Evolutionary conservation across 805 yeast species (phyloP), one percentile per base, ranked within the genome.

Genomic region (Candida pini): DNA sequence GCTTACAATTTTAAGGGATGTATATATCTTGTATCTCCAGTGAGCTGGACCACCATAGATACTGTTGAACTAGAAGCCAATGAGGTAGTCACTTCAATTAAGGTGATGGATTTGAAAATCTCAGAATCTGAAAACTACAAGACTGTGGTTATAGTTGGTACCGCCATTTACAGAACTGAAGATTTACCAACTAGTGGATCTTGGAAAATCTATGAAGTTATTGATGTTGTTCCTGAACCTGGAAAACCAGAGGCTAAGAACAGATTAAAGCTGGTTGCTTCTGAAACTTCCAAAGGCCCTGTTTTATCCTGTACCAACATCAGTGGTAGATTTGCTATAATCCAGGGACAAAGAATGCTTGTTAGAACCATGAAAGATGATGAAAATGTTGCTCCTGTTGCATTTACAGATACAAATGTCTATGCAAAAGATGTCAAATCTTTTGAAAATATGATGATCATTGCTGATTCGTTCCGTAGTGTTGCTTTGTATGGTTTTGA

Each of bases 221-320:
- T 82, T 35, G 88, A 80, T 39, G 81, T 88, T 54, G 86, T 85
- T 43, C 96, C 96, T 0, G 96, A 87, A 51, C 90, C 90, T 1
- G 88, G 81, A 0, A 73, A 70, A 39, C 96, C 96, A 0, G 95
- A 87, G 44, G 79, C 88, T 2, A 81, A 78, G 46, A 83, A 75
- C 54, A 84, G 81, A 56, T 67, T 89, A 48, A 87, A 85, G 53
- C 74, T 78, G 45, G 64, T 84, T 8, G 76, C 76, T 31, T 69
- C 73, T 31, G 97, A 89, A 55, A 76, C 73, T 19, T 75, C 86
- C 1, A 76, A 82, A 47, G 97, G 97, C 13, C 87, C 95, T 2
- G 90, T 82, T 0, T 76, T 92, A 1, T 67, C 84, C 2, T 68
- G 87, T 1, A 75, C 82, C 51, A 92, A 81, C 34, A 69, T 89